Evolutionary conservation across 176 grass and related monocot species (phyloP).

Genomic region (Neostapfia colusana): DNA sequence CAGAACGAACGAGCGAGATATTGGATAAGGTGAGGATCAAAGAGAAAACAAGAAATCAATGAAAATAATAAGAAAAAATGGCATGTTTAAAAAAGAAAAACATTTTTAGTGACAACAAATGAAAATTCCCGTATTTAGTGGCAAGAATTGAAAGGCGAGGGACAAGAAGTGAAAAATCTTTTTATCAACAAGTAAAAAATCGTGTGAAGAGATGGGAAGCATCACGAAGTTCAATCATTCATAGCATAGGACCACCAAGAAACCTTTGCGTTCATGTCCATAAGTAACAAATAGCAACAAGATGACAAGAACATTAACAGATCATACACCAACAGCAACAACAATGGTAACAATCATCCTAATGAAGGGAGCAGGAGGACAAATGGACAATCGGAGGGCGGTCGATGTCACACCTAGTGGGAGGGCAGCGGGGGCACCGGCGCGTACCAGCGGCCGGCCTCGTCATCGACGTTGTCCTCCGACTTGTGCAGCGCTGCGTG

Average conservation of each 20-base stretch:
- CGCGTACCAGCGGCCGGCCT: conserved; percentile 62
- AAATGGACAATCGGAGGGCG: conserved; percentile 8
- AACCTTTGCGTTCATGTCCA: conserved; percentile 2
- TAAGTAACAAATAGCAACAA: neutral
- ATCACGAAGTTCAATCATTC: neutral
- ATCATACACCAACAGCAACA: neutral
- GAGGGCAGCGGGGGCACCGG: conserved; percentile 33
- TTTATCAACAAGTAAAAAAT: conserved; percentile 13
- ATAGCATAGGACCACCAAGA: neutral
- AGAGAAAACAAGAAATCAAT: no score
- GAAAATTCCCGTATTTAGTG: no score
- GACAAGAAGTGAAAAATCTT: no score
- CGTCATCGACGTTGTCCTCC: conserved; percentile 58
- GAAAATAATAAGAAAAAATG: no score
- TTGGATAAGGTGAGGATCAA: no score
- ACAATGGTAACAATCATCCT: neutral
- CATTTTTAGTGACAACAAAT: no score
- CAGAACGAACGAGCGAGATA: no score
- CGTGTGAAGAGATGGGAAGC: neutral
- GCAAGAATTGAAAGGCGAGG: no score
- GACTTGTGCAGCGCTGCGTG: conserved; percentile 60
- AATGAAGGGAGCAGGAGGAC: neutral
- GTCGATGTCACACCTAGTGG: conserved; percentile 38
- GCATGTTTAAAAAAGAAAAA: no score
- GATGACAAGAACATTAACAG: conserved; percentile 19